Evolutionary conservation across 441 rosid species (phyloP).

Genomic region (Aleurites moluccanus): DNA sequence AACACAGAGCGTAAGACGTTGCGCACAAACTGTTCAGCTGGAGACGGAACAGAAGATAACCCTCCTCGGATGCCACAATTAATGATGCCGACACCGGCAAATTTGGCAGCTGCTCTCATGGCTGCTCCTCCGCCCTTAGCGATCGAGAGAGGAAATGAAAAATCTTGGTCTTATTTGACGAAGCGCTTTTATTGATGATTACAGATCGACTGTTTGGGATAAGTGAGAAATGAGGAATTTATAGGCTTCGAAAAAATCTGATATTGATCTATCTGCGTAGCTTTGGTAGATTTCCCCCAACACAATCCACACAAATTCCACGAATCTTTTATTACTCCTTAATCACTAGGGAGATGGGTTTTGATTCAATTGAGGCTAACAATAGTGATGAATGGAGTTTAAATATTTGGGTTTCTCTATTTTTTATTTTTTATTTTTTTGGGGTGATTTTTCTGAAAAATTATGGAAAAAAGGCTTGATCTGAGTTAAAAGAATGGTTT

Average conservation of each 20-base stretch:
- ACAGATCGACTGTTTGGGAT: neutral
- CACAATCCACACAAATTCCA: neutral
- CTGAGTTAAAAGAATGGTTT: too few species aligned
- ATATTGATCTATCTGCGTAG: neutral
- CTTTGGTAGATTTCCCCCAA: neutral
- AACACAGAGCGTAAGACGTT: slow-evolving; percentile 29
- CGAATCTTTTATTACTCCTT: neutral
- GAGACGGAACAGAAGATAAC: slow-evolving; percentile 30
- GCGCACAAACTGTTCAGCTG: slow-evolving; percentile 40
- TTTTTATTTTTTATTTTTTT: too few species aligned
- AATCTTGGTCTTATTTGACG: neutral
- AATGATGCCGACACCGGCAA: slow-evolving; percentile 50
- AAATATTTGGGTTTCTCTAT: too few species aligned
- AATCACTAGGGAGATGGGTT: too few species aligned
- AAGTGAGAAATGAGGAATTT: too few species aligned
- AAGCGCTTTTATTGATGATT: slow-evolving; percentile 1
- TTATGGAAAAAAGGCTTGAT: too few species aligned
- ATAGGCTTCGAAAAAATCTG: too few species aligned
- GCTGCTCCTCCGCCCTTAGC: slow-evolving; percentile 71
- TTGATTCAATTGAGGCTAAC: too few species aligned
- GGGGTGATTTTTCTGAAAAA: too few species aligned
- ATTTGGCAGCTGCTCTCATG: slow-evolving; percentile 57
- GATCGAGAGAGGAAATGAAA: neutral
- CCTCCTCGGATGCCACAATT: slow-evolving; percentile 50
- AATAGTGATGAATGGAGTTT: too few species aligned